phyloP scores from a whole-genome alignment of 768 basidiomycete species.

The Lactarius pseudohatsudake region DNA sequence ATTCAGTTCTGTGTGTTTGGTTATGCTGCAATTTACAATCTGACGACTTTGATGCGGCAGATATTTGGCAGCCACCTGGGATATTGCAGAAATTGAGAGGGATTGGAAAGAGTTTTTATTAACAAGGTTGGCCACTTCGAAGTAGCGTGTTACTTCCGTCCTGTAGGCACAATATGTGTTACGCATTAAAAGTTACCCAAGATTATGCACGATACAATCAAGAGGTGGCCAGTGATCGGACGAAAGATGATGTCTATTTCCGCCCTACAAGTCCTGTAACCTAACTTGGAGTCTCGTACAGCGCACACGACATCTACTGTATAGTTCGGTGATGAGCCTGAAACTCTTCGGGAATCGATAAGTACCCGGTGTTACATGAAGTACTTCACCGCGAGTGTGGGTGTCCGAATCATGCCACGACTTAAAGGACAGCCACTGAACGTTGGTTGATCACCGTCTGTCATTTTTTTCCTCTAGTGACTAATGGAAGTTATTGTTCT shows the following conservation, averaged over 20 bases:
- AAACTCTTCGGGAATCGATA: not conserved
- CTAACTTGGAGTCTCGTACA: not conserved
- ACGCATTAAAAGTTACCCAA: not conserved
- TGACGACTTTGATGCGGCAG: not conserved
- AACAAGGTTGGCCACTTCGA: not conserved
- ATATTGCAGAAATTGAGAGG: not conserved
- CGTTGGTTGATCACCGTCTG: not conserved
- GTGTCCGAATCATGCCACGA: not conserved
- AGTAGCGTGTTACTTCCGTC: not conserved
- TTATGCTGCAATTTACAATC: too few species aligned
- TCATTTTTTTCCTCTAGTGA: not conserved
- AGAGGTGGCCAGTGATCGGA: not conserved
- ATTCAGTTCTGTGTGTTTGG: conserved; percentile 2
- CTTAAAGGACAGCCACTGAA: not conserved
- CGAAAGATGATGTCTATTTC: not conserved
- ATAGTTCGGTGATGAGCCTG: not conserved
- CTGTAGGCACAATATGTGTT: not conserved
- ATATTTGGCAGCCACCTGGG: not conserved
- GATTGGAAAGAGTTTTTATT: not conserved
- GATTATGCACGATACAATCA: not conserved
- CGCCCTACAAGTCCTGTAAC: not conserved
- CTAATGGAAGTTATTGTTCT: not conserved
- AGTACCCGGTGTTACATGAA: not conserved
- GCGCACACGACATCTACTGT: not conserved
- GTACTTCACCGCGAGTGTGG: not conserved